Evolutionary conservation across 2,329 filamentous ascomycete species (phyloP).

Genomic region (Neonectria ditissima): DNA sequence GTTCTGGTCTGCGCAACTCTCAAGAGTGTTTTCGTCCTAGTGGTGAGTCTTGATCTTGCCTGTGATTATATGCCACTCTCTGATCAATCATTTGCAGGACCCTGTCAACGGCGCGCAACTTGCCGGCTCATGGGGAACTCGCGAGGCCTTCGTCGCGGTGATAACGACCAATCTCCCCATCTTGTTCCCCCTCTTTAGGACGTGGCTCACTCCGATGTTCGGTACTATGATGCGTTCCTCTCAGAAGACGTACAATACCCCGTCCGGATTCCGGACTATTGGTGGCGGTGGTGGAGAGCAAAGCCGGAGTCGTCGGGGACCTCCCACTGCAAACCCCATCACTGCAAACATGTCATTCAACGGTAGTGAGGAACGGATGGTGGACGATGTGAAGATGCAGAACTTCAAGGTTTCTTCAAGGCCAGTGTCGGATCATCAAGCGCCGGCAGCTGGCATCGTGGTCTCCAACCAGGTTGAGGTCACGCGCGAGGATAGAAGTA

Average conservation of each 20-base stretch:
- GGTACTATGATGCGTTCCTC: constrained; percentile 50
- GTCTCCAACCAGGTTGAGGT: constrained; percentile 57
- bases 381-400: constrained; percentile 57
- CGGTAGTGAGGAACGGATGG: constrained; percentile 54
- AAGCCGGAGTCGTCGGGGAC: constrained; percentile 48
- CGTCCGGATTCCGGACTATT: constrained; percentile 55
- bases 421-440: constrained; percentile 28
- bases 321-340: constrained; percentile 50
- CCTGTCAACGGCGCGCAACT: constrained; percentile 52
- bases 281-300: constrained; percentile 50
- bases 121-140: constrained; percentile 54
- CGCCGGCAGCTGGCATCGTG: constrained; percentile 48
- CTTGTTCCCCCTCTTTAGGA: constrained; percentile 57
- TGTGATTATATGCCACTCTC: background rate
- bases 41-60: constrained; percentile 40
- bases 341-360: constrained; percentile 54
- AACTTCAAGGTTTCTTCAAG: constrained; percentile 41
- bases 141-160: constrained; percentile 57
- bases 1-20: constrained; percentile 53
- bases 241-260: constrained; percentile 51
- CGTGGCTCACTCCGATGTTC: constrained; percentile 51
- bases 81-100: constrained; percentile 43
- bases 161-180: constrained; percentile 56
- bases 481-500: constrained; percentile 38
- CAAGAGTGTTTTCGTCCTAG: constrained; percentile 52